Base-by-base conservation (phyloP, 768 basidiomycete species). In the Baorangia bicolor region DNA sequence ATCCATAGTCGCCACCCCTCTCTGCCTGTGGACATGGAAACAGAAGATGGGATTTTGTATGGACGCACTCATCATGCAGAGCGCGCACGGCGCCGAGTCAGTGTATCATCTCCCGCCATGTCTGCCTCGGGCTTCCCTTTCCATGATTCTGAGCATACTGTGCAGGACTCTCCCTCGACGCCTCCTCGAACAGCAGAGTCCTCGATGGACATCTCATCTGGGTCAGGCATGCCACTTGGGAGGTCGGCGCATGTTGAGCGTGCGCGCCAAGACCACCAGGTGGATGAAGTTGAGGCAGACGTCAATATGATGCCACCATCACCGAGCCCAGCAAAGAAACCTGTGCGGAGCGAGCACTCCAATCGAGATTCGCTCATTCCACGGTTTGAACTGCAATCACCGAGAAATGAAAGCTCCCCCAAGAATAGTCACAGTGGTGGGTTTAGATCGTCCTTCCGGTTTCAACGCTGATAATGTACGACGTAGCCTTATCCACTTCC, bases 31-130 rank as follows among this genome's bases (percentile, higher is more conserved):
- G 83, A 83, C n/a, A 47, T 63, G 53, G 84, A 87, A 60, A 80
- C 80, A 9, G 85, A 87, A 66, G 81, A 79, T 52, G 85, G 85
- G 2, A 70, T 87, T 49, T 84, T 84, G 6, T 80, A 85, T 44
- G 87, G 86, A 21, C 79, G 83, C 18, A 79, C 77, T 20, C 87
- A 85, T 68, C 86, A 86, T 59, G 76, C 78, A 8, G 81, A 85
- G 39, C 77, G 83, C 28, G 74, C 77, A 16, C 66, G 68, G 10
- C 70, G 69, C n/a, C 66, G 70, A 40, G 66, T 60, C 7, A 72
- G 63, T 39, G 25, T 72, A 43, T 72, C 69, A 1, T 70, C 69
- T 11, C 63, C 70, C 39, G 69, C 78, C 14, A 55, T 66, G 21
- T 56, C 61, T 43, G 25, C n/a, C 13, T 76, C 77, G 44, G 76